A percentile compares a stretch with the other conserved stretches of the same genome.
phyloP scores from a whole-genome alignment of 164 flowering plant species.

The Pachysandra terminalis region DNA sequence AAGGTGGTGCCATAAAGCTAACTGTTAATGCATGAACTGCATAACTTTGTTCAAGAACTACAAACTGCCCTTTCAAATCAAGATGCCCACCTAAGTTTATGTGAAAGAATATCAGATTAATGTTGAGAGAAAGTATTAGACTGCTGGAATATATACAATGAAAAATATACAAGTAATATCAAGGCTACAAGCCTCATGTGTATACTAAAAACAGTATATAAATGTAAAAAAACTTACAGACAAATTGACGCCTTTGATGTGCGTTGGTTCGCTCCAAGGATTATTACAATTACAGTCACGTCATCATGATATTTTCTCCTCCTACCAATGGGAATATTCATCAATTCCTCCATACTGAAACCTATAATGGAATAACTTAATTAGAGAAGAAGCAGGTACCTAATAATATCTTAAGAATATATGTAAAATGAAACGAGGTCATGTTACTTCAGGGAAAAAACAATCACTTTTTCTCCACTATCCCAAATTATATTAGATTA shows the following conservation, averaged over 20 bases:
- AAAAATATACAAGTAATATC: background rate
- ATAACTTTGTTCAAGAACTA: background rate
- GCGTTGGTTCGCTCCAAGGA: constrained; percentile 73
- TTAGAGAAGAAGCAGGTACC: background rate
- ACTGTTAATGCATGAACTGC: background rate
- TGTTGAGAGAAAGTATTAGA: background rate
- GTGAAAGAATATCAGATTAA: background rate
- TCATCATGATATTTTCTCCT: constrained; percentile 93
- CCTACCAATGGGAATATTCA: constrained; percentile 76
- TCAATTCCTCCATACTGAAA: constrained; percentile 73
- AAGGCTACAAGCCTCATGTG: background rate
- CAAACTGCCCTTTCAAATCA: constrained; percentile 6
- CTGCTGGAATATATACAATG: constrained; percentile 9
- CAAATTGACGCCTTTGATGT: constrained; percentile 77
- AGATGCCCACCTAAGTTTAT: background rate
- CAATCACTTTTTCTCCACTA: background rate
- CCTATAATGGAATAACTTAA: constrained; percentile 33
- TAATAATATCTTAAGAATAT: background rate
- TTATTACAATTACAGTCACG: constrained; percentile 80
- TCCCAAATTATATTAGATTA: background rate
- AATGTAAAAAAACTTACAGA: constrained; percentile 25
- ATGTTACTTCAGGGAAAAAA: too few species aligned
- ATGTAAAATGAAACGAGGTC: background rate
- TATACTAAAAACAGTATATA: background rate
- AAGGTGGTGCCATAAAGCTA: background rate